phyloP scores from a whole-genome alignment of 176 grass and related monocot genomes.

The Rhynchospora breviuscula region DNA sequence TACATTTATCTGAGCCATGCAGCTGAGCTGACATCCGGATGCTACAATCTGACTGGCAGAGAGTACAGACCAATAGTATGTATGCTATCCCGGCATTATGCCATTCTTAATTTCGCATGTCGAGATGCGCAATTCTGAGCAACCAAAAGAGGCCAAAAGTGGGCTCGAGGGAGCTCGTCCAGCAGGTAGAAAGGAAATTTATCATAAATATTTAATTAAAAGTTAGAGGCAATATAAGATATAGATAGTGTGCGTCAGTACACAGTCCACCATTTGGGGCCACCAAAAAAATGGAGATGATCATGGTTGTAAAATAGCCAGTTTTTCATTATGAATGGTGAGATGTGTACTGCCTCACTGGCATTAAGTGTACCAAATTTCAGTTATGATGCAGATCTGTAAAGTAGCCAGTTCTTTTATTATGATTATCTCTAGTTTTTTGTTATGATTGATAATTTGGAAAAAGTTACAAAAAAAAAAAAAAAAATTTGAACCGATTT shows the following conservation, averaged over 20 bases:
- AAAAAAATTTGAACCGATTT: background rate
- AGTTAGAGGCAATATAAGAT: background rate
- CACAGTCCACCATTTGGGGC: background rate
- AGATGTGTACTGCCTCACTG: no score
- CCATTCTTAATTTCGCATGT: slow-evolving; percentile 72
- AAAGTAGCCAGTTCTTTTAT: no score
- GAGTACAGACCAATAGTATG: slow-evolving; percentile 76
- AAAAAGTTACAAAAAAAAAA: background rate
- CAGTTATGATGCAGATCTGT: background rate
- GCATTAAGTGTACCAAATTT: no score
- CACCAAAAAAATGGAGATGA: no score
- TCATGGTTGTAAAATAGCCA: no score
- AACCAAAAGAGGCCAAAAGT: slow-evolving; percentile 46
- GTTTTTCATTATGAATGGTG: no score
- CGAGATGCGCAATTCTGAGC: slow-evolving; percentile 77
- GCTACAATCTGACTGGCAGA: slow-evolving; percentile 65
- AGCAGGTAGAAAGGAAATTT: slow-evolving; percentile 49
- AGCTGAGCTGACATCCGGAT: slow-evolving; percentile 79
- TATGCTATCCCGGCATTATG: slow-evolving; percentile 63
- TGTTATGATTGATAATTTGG: no score
- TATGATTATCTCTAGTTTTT: no score
- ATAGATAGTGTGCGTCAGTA: background rate
- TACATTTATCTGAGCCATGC: slow-evolving; percentile 71
- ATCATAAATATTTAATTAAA: background rate
- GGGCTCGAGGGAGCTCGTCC: slow-evolving; percentile 68